Percentiles rank a stretch among this genome's conserved stretches.
These are phyloP conservation scores for Zymoseptoria passerinii DNA, from an alignment of 2,329 filamentous ascomycete genomes.

Conservation along the genomic window DNA sequence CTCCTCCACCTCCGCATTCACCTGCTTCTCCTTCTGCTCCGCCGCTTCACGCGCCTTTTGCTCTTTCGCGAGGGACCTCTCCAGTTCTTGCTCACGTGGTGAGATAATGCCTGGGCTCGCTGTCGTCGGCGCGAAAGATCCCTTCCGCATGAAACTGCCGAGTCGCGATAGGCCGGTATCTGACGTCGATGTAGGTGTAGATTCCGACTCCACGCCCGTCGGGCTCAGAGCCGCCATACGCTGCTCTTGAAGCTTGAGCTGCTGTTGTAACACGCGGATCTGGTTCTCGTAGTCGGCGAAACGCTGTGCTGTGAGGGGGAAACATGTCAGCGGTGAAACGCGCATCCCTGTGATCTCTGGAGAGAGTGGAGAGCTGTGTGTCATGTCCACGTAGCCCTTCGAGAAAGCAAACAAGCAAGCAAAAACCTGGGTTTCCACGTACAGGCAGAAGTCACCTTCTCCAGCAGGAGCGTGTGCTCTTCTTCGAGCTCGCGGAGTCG, in stretches of 20 bases:
- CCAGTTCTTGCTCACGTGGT: conserved; percentile 41
- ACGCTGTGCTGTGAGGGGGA: conserved; percentile 31
- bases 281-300: conserved; percentile 76
- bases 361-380: background rate
- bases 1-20: conserved; percentile 69
- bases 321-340: background rate
- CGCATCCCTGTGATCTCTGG: background rate
- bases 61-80: conserved; percentile 57
- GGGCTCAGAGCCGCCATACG: conserved; percentile 13
- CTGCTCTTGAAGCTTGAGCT: conserved; percentile 23
- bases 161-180: conserved; percentile 31
- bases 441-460: conserved; percentile 59
- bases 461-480: conserved; percentile 61
- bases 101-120: conserved; percentile 22
- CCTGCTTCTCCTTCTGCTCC: conserved; percentile 58
- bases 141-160: conserved; percentile 36
- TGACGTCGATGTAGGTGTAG: background rate
- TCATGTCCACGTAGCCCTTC: background rate
- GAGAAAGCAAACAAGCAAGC: background rate
- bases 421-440: conserved; percentile 20
- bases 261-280: conserved; percentile 51
- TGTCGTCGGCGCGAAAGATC: conserved; percentile 30
- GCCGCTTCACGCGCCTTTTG: conserved; percentile 58
- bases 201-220: conserved; percentile 1
- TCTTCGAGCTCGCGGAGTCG: conserved; percentile 57